These are phyloP conservation scores for Bipolaris victoriae DNA, from an alignment of 2,329 filamentous ascomycete genomes.

Conservation along the genomic window DNA sequence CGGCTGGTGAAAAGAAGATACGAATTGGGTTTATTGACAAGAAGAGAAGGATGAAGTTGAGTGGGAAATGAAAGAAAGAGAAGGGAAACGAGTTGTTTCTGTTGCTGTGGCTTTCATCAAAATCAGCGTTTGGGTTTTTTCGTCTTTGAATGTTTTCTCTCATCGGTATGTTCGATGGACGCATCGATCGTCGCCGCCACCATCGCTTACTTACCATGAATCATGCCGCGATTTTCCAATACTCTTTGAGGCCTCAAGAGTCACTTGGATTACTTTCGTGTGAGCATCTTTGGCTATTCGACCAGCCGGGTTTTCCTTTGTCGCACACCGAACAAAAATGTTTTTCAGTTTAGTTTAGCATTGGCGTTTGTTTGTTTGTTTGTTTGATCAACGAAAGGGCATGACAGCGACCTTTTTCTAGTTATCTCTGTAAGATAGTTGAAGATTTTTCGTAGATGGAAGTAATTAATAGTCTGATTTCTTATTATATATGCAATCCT, in stretches of 20 bases:
- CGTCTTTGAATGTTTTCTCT: constrained; percentile 1
- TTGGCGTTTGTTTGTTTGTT: constrained; percentile 5
- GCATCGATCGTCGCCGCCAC: constrained; percentile 1
- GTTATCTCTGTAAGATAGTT: constrained; percentile 8
- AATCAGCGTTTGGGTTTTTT: constrained; percentile 9
- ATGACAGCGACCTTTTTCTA: not conserved
- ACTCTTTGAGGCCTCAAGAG: constrained; percentile 11
- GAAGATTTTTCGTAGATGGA: not conserved
- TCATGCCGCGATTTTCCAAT: constrained; percentile 13
- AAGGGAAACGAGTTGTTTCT: not conserved
- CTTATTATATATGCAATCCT: not conserved
- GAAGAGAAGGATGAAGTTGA: not conserved
- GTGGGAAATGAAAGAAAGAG: not conserved
- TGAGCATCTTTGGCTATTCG: constrained; percentile 27
- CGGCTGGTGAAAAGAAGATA: not conserved
- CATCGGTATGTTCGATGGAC: constrained; percentile 6
- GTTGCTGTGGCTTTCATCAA: constrained; percentile 3
- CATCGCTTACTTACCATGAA: not conserved
- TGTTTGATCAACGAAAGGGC: not conserved
- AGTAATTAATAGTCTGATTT: constrained; percentile 2
- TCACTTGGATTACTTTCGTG: constrained; percentile 1
- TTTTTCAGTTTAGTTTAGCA: constrained; percentile 3
- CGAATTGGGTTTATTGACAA: not conserved
- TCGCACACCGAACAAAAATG: constrained; percentile 12
- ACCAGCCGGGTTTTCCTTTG: constrained; percentile 31